Evolutionary conservation across 805 yeast genomes (phyloP).

Genomic region (Ogataea minuta): DNA sequence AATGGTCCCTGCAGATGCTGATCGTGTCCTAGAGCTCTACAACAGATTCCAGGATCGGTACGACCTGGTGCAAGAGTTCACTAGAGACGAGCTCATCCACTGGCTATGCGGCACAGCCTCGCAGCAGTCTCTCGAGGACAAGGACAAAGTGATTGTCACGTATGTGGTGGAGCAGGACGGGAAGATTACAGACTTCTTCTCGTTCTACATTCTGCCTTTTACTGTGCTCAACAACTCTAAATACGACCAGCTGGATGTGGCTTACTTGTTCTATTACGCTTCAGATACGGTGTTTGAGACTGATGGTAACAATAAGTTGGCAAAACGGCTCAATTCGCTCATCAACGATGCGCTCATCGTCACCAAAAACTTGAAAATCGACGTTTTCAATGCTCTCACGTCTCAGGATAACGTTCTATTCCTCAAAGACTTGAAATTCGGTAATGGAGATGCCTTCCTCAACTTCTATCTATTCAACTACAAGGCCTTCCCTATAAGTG

Average conservation of each 20-base stretch:
- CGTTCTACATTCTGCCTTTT: slow-evolving; percentile 87
- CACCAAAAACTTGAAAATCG: slow-evolving; percentile 67
- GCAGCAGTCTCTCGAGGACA: slow-evolving; percentile 19
- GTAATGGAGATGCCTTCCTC: slow-evolving; percentile 89
- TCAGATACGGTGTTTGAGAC: slow-evolving; percentile 56
- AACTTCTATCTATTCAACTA: slow-evolving; percentile 92
- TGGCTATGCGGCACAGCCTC: slow-evolving; percentile 65
- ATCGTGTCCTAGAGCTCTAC: slow-evolving; percentile 59
- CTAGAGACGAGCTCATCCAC: slow-evolving; percentile 66
- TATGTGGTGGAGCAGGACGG: slow-evolving; percentile 74
- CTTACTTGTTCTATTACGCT: slow-evolving; percentile 89
- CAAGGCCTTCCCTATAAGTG: slow-evolving; percentile 72
- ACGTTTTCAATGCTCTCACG: slow-evolving; percentile 91
- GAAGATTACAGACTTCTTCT: slow-evolving; percentile 80
- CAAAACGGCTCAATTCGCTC: slow-evolving; percentile 57
- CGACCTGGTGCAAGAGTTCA: slow-evolving; percentile 69
- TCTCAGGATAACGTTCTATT: slow-evolving; percentile 87
- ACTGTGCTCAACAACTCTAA: slow-evolving; percentile 66
- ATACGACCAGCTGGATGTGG: slow-evolving; percentile 73
- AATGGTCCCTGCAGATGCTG: slow-evolving; percentile 60
- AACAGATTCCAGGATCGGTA: slow-evolving; percentile 62
- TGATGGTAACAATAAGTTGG: slow-evolving; percentile 44
- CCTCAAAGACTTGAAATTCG: slow-evolving; percentile 80
- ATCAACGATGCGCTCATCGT: slow-evolving; percentile 74
- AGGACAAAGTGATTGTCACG: slow-evolving; percentile 59